Percentiles rank a stretch among this genome's conserved stretches.
Conservation (phyloP, 768 basidiomycete species). For the Auriscalpium orientale region DNA sequence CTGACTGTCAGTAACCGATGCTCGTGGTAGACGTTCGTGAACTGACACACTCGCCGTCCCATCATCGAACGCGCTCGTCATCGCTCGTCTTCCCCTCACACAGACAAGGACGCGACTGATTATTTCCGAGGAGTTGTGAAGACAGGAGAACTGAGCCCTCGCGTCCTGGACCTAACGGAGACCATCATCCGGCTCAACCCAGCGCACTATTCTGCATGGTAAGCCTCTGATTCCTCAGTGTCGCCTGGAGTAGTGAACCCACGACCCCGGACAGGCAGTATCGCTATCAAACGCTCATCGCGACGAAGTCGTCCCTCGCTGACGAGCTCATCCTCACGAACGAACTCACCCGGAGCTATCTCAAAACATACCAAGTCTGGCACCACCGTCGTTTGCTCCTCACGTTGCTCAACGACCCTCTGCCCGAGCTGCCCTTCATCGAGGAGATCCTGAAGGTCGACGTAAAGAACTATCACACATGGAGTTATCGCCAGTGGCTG, state of each 20-base stretch:
- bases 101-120: conserved; percentile 89
- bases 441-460: conserved; percentile 64
- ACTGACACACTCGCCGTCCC: too few species aligned
- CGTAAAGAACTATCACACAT: conserved; percentile 97
- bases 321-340: conserved; percentile 82
- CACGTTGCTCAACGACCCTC: conserved; percentile 42
- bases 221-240: conserved; percentile 18
- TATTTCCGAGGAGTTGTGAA: conserved; percentile 86
- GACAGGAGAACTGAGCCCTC: conserved; percentile 65
- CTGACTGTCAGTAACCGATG: conserved; percentile 60
- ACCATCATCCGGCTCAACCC: conserved; percentile 86
- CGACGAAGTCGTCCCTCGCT: conserved; percentile 58
- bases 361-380: conserved; percentile 99
- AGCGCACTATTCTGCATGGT: conserved; percentile 97
- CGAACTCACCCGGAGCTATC: conserved; percentile 69
- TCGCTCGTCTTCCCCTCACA: background rate
- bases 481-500: conserved; percentile 96
- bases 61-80: background rate
- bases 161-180: conserved; percentile 86
- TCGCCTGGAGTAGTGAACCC: background rate
- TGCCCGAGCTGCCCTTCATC: conserved; percentile 76
- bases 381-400: conserved; percentile 81
- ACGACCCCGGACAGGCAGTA: conserved; percentile 68
- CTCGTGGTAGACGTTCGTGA: background rate
- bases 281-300: conserved; percentile 79